Percentiles rank a stretch among this genome's conserved stretches.
Conservation (phyloP, 306 rosid genomes). For the Cyamopsis tetragonoloba region DNA sequence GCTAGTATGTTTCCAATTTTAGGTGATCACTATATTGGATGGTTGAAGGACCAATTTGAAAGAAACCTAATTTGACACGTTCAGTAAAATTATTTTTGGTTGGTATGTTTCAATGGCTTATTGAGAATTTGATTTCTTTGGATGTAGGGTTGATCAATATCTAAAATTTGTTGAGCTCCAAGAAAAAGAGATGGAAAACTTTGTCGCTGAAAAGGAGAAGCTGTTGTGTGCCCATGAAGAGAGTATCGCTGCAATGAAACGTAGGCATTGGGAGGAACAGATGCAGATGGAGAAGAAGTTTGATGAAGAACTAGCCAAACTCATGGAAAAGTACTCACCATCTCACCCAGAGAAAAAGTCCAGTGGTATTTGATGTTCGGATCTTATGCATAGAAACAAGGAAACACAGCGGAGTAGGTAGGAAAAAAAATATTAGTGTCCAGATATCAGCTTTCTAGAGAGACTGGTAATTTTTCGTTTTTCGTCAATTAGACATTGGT, state of each 20-base stretch:
- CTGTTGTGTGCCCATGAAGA: constrained; percentile 43
- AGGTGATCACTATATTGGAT: background rate
- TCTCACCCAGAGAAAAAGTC: background rate
- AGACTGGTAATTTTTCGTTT: too few species aligned
- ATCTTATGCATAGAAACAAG: constrained; percentile 9
- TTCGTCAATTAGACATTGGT: too few species aligned
- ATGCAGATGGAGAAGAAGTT: constrained; percentile 50
- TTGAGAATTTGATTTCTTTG: constrained; percentile 13
- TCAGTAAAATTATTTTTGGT: background rate
- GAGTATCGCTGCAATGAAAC: constrained; percentile 40
- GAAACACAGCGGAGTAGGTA: constrained; percentile 19
- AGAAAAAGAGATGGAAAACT: constrained; percentile 57
- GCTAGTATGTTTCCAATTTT: background rate
- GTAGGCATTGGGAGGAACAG: constrained; percentile 64
- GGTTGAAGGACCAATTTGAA: background rate
- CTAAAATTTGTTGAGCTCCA: constrained; percentile 53
- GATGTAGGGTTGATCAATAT: constrained; percentile 45
- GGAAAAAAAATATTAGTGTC: background rate
- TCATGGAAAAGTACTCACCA: constrained; percentile 64
- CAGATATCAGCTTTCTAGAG: background rate
- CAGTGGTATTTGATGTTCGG: constrained; percentile 14
- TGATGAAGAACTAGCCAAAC: constrained; percentile 36
- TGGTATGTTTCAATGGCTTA: background rate
- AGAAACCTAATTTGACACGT: background rate
- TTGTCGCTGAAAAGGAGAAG: constrained; percentile 49